Conservation (phyloP, 352 stramenopile genomes). For the Phytophthora hybrid region DNA sequence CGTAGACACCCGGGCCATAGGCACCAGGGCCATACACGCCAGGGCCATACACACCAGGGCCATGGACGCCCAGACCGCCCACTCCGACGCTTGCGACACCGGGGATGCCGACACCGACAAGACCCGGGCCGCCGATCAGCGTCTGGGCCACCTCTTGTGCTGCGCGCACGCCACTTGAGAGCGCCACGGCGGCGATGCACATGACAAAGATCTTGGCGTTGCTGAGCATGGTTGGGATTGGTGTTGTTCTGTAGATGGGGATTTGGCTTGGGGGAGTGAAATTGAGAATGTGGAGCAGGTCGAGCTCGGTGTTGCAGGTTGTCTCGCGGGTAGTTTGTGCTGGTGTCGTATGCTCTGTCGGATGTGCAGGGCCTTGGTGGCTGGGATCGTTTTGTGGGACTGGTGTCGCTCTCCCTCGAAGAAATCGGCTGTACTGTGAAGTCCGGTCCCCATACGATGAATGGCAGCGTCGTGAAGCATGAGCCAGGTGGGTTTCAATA, state of each 20-base stretch:
- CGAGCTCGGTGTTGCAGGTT: no score
- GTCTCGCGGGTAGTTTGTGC: no score
- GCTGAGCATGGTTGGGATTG: no score
- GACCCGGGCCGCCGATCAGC: not conserved
- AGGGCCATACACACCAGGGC: not conserved
- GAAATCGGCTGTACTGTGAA: no score
- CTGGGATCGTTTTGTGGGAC: no score
- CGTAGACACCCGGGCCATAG: not conserved
- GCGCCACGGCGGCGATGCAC: not conserved
- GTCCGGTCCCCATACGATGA: no score
- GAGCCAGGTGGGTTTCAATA: no score
- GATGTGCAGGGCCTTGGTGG: no score
- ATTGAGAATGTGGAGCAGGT: no score
- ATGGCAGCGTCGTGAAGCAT: no score
- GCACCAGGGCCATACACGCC: not conserved
- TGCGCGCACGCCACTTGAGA: constrained; percentile 1
- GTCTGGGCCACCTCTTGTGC: constrained; percentile 2
- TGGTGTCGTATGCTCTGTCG: no score
- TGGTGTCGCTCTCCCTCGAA: no score
- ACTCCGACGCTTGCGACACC: not conserved
- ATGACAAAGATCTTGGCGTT: constrained; percentile 1
- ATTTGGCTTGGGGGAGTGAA: not conserved
- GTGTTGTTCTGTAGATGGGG: not conserved
- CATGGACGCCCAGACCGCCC: not conserved
- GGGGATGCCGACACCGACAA: constrained; percentile 5